Conservation (phyloP, 805 yeast species). For the Candida takata region DNA sequence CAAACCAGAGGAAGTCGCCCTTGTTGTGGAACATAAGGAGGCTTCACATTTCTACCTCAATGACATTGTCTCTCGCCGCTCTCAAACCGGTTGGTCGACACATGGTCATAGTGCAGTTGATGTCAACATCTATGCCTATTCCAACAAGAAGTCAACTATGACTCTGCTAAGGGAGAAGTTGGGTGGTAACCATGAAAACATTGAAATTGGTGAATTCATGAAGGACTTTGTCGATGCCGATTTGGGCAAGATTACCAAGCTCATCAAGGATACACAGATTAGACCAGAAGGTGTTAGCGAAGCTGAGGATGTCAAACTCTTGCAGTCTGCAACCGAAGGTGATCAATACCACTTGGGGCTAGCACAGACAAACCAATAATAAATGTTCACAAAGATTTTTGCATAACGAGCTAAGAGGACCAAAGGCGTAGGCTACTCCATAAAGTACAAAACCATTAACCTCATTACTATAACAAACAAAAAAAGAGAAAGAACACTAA, state of each 20-base stretch:
- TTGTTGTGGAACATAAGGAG: slow-evolving; percentile 29
- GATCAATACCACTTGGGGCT: slow-evolving; percentile 2
- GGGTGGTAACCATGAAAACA: slow-evolving; percentile 82
- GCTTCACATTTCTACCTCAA: slow-evolving; percentile 44
- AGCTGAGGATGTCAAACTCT: too few species aligned
- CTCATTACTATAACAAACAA: background rate
- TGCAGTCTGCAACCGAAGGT: background rate
- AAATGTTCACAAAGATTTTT: too few species aligned
- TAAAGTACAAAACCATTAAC: background rate
- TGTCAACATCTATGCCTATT: slow-evolving; percentile 81
- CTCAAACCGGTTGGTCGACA: slow-evolving; percentile 94
- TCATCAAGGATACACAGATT: slow-evolving; percentile 45
- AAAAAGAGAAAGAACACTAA: background rate
- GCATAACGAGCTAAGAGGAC: too few species aligned
- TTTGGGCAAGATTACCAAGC: slow-evolving; percentile 40
- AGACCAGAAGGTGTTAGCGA: slow-evolving; percentile 13
- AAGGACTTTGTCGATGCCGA: slow-evolving; percentile 42
- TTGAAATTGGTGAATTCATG: slow-evolving; percentile 74
- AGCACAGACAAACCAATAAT: too few species aligned
- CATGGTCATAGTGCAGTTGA: slow-evolving; percentile 97
- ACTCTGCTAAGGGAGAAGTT: slow-evolving; percentile 35
- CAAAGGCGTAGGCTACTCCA: background rate
- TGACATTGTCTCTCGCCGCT: slow-evolving; percentile 68
- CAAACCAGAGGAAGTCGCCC: slow-evolving; percentile 44
- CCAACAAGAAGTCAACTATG: slow-evolving; percentile 46